phyloP scores from a whole-genome alignment of 2,329 filamentous ascomycete genomes.

The Claviceps fusiformis region DNA sequence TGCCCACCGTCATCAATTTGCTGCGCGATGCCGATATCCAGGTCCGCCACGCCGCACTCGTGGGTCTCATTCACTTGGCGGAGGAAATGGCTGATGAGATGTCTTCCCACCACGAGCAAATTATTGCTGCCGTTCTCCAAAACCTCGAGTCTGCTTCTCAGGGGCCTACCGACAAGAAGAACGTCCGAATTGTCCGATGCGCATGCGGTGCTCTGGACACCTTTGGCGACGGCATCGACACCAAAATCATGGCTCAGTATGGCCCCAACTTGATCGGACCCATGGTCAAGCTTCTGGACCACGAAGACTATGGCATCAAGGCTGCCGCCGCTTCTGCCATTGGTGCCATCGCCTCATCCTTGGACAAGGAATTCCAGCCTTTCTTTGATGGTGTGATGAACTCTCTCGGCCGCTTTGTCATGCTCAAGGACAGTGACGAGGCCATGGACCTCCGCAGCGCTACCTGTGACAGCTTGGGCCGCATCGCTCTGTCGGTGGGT shows the following conservation, averaged over 20 bases:
- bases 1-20: constrained; percentile 72
- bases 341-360: constrained; percentile 77
- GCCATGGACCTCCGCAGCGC: constrained; percentile 81
- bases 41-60: constrained; percentile 76
- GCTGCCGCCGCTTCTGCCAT: constrained; percentile 77
- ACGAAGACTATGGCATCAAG: constrained; percentile 82
- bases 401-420: constrained; percentile 70
- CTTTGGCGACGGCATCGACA: constrained; percentile 77
- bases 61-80: constrained; percentile 77
- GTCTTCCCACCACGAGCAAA: constrained; percentile 66
- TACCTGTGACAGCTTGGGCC: constrained; percentile 84
- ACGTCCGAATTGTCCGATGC: constrained; percentile 73
- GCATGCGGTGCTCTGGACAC: constrained; percentile 86
- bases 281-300: constrained; percentile 69
- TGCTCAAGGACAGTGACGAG: constrained; percentile 77
- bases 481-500: constrained; percentile 82
- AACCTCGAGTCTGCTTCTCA: constrained; percentile 75
- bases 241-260: constrained; percentile 62
- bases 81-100: constrained; percentile 91
- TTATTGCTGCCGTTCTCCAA: constrained; percentile 74
- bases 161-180: constrained; percentile 57
- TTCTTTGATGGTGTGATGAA: constrained; percentile 88
- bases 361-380: constrained; percentile 72
- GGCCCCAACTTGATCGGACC: constrained; percentile 71
- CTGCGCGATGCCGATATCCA: constrained; percentile 72